Evolutionary conservation across 179 eudicot genomes (phyloP).

Genomic region (Silene coronaria): DNA sequence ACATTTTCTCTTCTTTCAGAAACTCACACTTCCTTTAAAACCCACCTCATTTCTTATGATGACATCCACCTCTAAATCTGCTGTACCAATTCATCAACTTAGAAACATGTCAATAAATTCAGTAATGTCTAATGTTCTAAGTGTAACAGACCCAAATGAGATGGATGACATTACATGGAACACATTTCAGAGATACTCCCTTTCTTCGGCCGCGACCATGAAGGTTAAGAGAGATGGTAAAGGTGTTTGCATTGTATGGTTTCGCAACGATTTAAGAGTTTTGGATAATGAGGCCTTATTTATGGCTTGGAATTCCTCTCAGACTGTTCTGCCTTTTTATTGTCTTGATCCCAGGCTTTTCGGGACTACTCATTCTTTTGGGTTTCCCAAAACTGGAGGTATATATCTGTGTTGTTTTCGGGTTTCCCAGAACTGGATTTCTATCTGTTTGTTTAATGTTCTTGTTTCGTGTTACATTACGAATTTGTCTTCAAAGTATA

Average conservation of each 20-base stretch:
- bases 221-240: constrained; percentile 44
- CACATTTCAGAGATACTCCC: constrained; percentile 44
- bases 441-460: background rate
- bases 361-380: constrained; percentile 57
- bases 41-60: constrained; percentile 19
- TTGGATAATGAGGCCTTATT: constrained; percentile 84
- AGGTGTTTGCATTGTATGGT: constrained; percentile 77
- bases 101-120: constrained; percentile 5
- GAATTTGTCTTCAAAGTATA: too few species aligned
- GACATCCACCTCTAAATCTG: constrained; percentile 21
- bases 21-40: constrained; percentile 21
- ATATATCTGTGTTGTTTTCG: constrained; percentile 32
- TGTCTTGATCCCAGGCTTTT: constrained; percentile 80
- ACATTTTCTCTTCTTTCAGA: constrained; percentile 11
- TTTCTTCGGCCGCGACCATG: constrained; percentile 13
- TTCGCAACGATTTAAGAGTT: constrained; percentile 79
- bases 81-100: constrained; percentile 5
- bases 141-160: constrained; percentile 31
- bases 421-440: constrained; percentile 62
- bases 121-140: constrained; percentile 35
- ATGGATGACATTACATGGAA: constrained; percentile 38
- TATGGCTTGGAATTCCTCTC: constrained; percentile 63
- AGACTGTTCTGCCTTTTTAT: constrained; percentile 69
- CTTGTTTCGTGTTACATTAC: too few species aligned
- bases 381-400: constrained; percentile 96